Conservation (phyloP, 2,329 filamentous ascomycete species). For the Herpomyces periplanetae region DNA sequence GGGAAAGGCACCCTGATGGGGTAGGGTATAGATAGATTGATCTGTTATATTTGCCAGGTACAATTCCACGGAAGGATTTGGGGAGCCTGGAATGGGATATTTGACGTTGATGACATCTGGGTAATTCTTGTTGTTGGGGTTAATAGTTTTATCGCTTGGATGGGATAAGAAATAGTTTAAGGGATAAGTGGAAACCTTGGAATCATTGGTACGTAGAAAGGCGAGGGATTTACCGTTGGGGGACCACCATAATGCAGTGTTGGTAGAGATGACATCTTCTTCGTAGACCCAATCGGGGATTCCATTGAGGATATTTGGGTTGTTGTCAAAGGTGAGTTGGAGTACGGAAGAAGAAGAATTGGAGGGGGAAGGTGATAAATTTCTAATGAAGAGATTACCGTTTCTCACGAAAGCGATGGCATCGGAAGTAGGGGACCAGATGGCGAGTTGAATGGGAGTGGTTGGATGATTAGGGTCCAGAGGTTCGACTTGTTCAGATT, state of each 20-base stretch:
- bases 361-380: no score
- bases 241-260: slow-evolving; percentile 80
- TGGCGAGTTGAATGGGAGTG: slow-evolving; percentile 25
- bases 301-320: slow-evolving; percentile 57
- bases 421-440: slow-evolving; percentile 16
- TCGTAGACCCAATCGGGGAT: slow-evolving; percentile 94
- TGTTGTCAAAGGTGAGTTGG: slow-evolving; percentile 18
- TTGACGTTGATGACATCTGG: slow-evolving; percentile 74
- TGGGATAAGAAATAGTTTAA: slow-evolving; percentile 70
- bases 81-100: slow-evolving; percentile 76
- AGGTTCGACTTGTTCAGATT: slow-evolving; percentile 14
- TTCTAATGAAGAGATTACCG: slow-evolving; percentile 21
- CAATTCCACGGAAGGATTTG: slow-evolving; percentile 59
- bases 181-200: slow-evolving; percentile 54
- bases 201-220: slow-evolving; percentile 76
- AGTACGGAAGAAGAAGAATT: slow-evolving; percentile 14
- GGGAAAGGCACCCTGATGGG: slow-evolving; percentile 32
- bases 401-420: slow-evolving; percentile 23
- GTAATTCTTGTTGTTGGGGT: slow-evolving; percentile 40
- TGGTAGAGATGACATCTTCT: slow-evolving; percentile 37
- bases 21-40: slow-evolving; percentile 36
- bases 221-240: slow-evolving; percentile 55
- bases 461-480: slow-evolving; percentile 17
- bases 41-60: slow-evolving; percentile 54
- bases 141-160: slow-evolving; percentile 29